A percentile compares a stretch with the other conserved stretches of the same genome.
Conservation (phyloP, 1,284 basidiomycete genomes). For the Rhodotorula sp. region DNA sequence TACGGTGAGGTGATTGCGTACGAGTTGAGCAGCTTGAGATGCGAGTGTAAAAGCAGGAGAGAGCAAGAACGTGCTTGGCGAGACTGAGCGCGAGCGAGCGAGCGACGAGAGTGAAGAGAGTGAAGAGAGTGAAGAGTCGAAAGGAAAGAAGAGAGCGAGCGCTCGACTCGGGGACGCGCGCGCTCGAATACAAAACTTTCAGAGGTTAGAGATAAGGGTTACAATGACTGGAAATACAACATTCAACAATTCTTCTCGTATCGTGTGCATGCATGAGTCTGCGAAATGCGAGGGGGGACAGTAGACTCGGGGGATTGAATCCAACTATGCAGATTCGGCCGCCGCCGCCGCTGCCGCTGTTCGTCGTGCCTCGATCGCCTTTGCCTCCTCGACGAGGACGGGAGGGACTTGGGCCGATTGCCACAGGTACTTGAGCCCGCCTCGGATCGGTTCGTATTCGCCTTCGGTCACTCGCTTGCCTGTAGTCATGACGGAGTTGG, state of each 20-base stretch:
- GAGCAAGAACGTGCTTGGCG: not conserved
- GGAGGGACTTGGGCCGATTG: conserved; percentile 37
- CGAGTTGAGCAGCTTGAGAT: not conserved
- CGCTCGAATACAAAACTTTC: not conserved
- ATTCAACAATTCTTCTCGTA: not conserved
- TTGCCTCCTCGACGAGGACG: conserved; percentile 6
- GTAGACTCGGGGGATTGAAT: not conserved
- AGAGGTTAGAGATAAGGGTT: not conserved
- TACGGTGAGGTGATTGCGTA: not conserved
- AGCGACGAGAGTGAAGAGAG: not conserved
- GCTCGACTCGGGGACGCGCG: not conserved
- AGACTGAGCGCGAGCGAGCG: not conserved
- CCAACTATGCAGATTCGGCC: not conserved
- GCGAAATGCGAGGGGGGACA: not conserved
- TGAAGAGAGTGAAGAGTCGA: not conserved
- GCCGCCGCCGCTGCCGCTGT: not conserved
- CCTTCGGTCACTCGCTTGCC: conserved; percentile 50
- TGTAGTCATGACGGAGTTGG: conserved; percentile 23
- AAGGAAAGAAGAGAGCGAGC: not conserved
- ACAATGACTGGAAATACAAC: conserved; percentile 9
- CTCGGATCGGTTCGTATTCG: conserved; percentile 51
- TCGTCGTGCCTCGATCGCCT: not conserved
- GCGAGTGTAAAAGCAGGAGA: not conserved
- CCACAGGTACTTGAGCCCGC: conserved; percentile 54
- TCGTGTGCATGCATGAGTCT: not conserved